Base-by-base conservation (phyloP, 1,284 basidiomycete genomes). In the Retiboletus flavoniger region DNA sequence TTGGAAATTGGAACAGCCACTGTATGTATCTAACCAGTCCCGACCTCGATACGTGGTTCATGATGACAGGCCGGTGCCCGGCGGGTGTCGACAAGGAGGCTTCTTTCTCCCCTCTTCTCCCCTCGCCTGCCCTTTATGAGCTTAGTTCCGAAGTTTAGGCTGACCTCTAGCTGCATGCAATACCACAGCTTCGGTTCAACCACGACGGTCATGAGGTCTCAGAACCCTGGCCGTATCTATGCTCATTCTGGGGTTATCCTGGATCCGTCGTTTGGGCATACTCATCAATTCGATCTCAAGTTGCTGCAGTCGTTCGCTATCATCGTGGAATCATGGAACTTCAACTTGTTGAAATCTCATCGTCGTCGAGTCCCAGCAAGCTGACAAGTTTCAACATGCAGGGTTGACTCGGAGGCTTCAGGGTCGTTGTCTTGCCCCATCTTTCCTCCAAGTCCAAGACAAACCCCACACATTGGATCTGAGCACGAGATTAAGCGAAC, bases 141-240 rank as follows among this genome's bases (percentile, higher is more conserved):
- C 40, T 16, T 9, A 8, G 55, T 58, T 36, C 17, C 31, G 31
- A 29, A 19, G 34, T 35, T 21, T 45, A 21, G 36, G 11, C 34
- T 31, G 26, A 26, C 47, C 17, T 43, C 39, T 34, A 47, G 17
- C 38, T 47, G 16, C 41, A 36, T 13, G 47, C 48, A n/a, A 50
- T 39, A 60, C 35, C 60, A 26, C 41, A 28, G 40, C 43, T 46
- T 57, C 55, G 44, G 44, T 28, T 38, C 8, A 24, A 24, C 13
- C 7, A 6, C 7, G 16, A 13, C 36, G 17, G 46, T 63, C 47
- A 42, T 40, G n/a, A 60, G 56, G 44, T 32, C 43, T 36, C 35
- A 8, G 19, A 26, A 44, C 24, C 60, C 42, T 21, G 57, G 53
- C 29, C 28, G 45, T 60, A 53, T 60, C 53, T 38, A 57, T 28